Base-by-base conservation (phyloP, 257 asterid species). In the Cinchona pubescens region DNA sequence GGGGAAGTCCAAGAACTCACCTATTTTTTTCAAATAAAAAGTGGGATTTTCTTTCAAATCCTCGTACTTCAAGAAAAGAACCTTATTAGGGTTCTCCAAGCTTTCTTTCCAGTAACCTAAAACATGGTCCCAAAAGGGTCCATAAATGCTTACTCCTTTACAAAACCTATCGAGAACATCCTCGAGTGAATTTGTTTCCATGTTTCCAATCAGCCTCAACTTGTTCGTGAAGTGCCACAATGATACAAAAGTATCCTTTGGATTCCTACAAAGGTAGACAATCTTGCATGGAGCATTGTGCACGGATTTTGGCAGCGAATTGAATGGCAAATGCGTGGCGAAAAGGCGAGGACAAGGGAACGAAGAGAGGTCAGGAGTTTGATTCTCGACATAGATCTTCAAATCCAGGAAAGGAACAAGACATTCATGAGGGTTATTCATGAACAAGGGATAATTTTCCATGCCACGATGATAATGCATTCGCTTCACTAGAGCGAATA, bases 191-290 rank as follows among this genome's bases (percentile, higher is more conserved):
- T 56, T 68, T 7, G 1, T 46, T 15, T 9, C 43, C 29, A 1
- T 59, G 45, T 69, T 51, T 8, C 19, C 16, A 25, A 11, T n/a
- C n/a, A n/a, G 7, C n/a, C 35, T 63, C 12, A 51, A 25, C 49
- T 46, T 77, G 18, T 77, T 77, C 11, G 65, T 25, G 42, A 80
- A 80, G 18, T 80, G 78, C 84, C 81, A 80, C 16, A 70, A 2
- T 0, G 80, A 80, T 15, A 76, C 61, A 35, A 76, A 58, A 10
- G 60, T 29, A 70, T 80, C 81, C 62, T 40, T 76, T 0, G 75
- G 78, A 34, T 65, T 69, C 34, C 84, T 66, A 25, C 81, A 76
- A 6, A 76, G 37, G 12, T 80, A 65, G n/a, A 76, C 72, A 58
- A 76, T 5, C 66, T 72, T 80, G 61, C 76, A 71, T 18, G 35